Evolutionary conservation across 1,284 basidiomycete genomes (phyloP).

Genomic region (Somion occarium): DNA sequence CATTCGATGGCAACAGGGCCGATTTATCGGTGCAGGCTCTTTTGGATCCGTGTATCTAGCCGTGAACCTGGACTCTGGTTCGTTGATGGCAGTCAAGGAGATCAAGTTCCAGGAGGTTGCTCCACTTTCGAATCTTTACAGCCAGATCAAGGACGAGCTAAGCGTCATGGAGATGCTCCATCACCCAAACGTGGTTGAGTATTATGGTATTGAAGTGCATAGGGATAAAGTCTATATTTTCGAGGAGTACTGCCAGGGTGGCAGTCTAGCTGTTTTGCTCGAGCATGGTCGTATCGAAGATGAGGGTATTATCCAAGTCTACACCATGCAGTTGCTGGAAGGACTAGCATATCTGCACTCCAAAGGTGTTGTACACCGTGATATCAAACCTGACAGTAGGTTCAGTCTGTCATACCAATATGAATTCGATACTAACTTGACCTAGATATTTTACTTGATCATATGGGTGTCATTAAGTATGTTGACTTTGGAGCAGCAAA

Average conservation of each 20-base stretch:
- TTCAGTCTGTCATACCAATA: slow-evolving; percentile 14
- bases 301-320: slow-evolving; percentile 93
- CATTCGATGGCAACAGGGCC: slow-evolving; percentile 97
- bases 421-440: neutral
- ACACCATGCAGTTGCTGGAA: slow-evolving; percentile 96
- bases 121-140: slow-evolving; percentile 77
- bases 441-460: slow-evolving; percentile 91
- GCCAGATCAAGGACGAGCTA: slow-evolving; percentile 96
- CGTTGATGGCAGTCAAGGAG: slow-evolving; percentile 99
- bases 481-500: slow-evolving; percentile 99
- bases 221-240: slow-evolving; percentile 99
- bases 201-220: slow-evolving; percentile 99
- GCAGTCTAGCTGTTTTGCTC: slow-evolving; percentile 85
- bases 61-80: slow-evolving; percentile 94
- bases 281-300: slow-evolving; percentile 97
- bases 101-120: slow-evolving; percentile 95
- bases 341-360: slow-evolving; percentile 94
- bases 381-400: slow-evolving; percentile 98
- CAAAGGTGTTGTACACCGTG: slow-evolving; percentile 90
- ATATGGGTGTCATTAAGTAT: slow-evolving; percentile 92
- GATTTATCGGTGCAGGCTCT: slow-evolving; percentile 96
- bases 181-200: slow-evolving; percentile 98
- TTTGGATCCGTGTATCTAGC: slow-evolving; percentile 98
- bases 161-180: slow-evolving; percentile 98
- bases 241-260: slow-evolving; percentile 98